Evolutionary conservation across 345 rosid genomes (phyloP), one percentile per base, ranked within the genome.

Genomic region (Mallotus nudiflorus): DNA sequence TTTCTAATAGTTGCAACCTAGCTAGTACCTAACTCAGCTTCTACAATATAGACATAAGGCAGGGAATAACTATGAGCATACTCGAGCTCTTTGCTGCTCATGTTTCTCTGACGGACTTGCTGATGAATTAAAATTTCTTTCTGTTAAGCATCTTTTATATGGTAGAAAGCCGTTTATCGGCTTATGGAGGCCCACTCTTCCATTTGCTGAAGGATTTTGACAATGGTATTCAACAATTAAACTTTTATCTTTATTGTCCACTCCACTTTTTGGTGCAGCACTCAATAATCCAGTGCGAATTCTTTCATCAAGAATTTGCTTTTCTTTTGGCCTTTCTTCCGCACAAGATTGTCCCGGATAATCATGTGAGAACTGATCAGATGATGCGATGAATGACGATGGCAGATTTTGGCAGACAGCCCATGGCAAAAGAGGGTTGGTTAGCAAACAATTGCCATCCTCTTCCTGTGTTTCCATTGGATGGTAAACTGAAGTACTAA

Each of bases 91-190:
- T 31, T 76, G 83, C 39, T 77, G 56, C 63, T 71, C 80, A 31
- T 77, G 82, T 65, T 86, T 86, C 59, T 86, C 87, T 8, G 80
- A 65, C n/a, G 63, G 72, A 37, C 69, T 56, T 54, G 76, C 68
- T 0, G 79, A 62, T 14, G 86, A 87, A 19, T 77, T 80, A 37
- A 76, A 53, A 35, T 89, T 90, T 74, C 83, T 77, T 50, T 85
- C 90, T 1, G 78, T 82, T 22, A 83, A 73, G 75, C 93, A 89
- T 78, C 97, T 86, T 82, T 87, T 89, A 78, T 85, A 85, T n/a
- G 91, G 90, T 48, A 83, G 85, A 61, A 86, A 87, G 40, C 91
- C 92, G 69, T 68, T 81, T 5, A 24, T 37, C 45, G 4, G 24
- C 60, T 71, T 67, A 6, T 45, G 62, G 5, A 64, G 49, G 37